These are phyloP conservation scores for Phytophthora pisi DNA, from an alignment of 352 stramenopile species.

Conservation along the genomic window DNA sequence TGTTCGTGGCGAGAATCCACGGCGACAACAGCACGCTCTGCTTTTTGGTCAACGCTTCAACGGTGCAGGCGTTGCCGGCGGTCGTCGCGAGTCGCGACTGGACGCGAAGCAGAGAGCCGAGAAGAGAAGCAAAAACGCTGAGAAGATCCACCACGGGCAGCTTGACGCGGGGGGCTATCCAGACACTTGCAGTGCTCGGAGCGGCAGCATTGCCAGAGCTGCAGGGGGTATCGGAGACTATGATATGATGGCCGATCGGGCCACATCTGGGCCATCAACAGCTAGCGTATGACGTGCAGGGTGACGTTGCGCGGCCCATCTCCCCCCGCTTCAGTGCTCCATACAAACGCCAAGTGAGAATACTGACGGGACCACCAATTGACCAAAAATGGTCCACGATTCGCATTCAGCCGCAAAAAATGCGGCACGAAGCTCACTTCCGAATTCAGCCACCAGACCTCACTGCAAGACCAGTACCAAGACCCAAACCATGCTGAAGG, in stretches of 20 bases:
- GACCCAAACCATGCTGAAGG: slow-evolving; percentile 84
- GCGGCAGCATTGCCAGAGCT: too few relatives aligned
- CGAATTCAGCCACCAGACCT: slow-evolving; percentile 4
- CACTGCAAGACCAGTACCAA: neutral
- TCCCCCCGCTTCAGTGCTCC: slow-evolving; percentile 7
- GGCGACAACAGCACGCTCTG: neutral
- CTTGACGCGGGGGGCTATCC: too few relatives aligned
- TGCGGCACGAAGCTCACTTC: slow-evolving; percentile 9
- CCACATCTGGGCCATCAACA: too few relatives aligned
- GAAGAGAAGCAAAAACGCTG: too few relatives aligned
- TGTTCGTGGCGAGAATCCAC: slow-evolving; percentile 27
- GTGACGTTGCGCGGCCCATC: neutral
- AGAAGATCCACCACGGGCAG: too few relatives aligned
- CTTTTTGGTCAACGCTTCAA: neutral
- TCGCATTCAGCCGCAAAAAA: neutral
- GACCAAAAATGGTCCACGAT: neutral
- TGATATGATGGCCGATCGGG: too few relatives aligned
- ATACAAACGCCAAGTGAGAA: slow-evolving; percentile 1
- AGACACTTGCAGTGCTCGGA: too few relatives aligned
- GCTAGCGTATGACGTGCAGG: too few relatives aligned
- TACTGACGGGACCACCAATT: too few relatives aligned
- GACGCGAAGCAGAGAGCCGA: neutral
- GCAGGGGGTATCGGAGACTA: too few relatives aligned
- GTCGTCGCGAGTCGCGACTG: neutral
- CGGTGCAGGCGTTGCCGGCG: slow-evolving; percentile 17